These are phyloP conservation scores for Russula abietina DNA, from an alignment of 768 basidiomycete species.

Conservation along the genomic window DNA sequence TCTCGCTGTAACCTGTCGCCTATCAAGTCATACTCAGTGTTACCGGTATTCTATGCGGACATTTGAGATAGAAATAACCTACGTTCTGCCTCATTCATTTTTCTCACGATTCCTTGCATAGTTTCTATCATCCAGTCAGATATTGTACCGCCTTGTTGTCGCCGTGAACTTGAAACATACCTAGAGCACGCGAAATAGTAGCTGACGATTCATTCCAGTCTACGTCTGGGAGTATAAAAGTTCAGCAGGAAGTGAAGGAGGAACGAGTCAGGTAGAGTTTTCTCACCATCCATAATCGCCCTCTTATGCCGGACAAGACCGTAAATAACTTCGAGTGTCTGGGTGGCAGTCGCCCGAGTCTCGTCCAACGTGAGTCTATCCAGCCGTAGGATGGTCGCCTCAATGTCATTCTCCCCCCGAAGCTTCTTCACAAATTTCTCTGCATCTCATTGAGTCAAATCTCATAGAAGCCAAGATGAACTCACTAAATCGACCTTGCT, in stretches of 20 bases:
- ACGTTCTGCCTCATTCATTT: background rate
- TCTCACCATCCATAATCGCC: constrained; percentile 3
- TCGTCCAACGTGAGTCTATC: constrained; percentile 4
- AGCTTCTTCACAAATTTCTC: constrained; percentile 9
- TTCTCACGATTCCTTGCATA: background rate
- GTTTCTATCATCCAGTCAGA: background rate
- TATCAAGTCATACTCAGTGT: background rate
- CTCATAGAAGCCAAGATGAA: background rate
- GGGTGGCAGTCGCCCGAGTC: background rate
- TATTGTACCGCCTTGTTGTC: no score
- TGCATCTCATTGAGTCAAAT: background rate
- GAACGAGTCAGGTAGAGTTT: background rate
- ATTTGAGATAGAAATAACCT: background rate
- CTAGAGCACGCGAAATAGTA: background rate
- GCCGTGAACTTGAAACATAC: background rate
- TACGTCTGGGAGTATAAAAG: no score
- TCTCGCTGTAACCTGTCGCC: background rate
- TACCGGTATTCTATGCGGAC: no score
- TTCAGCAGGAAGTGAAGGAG: background rate
- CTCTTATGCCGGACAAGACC: constrained; percentile 1
- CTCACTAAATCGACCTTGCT: constrained; percentile 1
- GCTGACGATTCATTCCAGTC: background rate
- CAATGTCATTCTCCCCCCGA: constrained; percentile 3
- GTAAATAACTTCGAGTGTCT: background rate
- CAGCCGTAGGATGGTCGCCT: background rate